Conservation (phyloP, 2,329 filamentous ascomycete genomes). For the Claviceps cyperi region DNA sequence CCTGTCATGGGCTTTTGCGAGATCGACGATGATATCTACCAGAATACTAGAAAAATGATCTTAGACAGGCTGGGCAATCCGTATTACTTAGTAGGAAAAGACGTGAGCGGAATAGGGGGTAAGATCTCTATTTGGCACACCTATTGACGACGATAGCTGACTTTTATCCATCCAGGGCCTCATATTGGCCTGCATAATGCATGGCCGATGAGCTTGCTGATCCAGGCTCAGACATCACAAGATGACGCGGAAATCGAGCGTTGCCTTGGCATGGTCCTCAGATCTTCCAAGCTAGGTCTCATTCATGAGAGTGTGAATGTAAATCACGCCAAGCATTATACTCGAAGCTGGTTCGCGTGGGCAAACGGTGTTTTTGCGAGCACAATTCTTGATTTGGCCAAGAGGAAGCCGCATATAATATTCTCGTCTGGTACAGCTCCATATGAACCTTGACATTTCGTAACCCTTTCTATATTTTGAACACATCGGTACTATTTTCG, state of each 20-base stretch:
- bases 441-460: slow-evolving; percentile 33
- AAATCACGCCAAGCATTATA: slow-evolving; percentile 50
- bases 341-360: slow-evolving; percentile 93
- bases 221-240: slow-evolving; percentile 80
- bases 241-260: slow-evolving; percentile 68
- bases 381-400: slow-evolving; percentile 79
- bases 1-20: slow-evolving; percentile 65
- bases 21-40: slow-evolving; percentile 54
- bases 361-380: slow-evolving; percentile 93
- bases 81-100: slow-evolving; percentile 65
- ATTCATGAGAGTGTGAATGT: slow-evolving; percentile 91
- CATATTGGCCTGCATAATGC: slow-evolving; percentile 76
- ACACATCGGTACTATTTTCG: background rate
- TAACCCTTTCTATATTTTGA: background rate
- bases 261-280: slow-evolving; percentile 60
- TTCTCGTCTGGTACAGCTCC: slow-evolving; percentile 52
- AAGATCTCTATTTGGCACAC: slow-evolving; percentile 11
- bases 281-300: slow-evolving; percentile 61
- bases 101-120: slow-evolving; percentile 84
- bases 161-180: slow-evolving; percentile 24
- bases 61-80: slow-evolving; percentile 67
- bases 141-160: slow-evolving; percentile 5
- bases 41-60: slow-evolving; percentile 72
- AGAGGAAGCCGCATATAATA: slow-evolving; percentile 74
- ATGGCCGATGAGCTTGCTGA: slow-evolving; percentile 91